phyloP scores from a whole-genome alignment of 2,329 filamentous ascomycete genomes.

The Coniochaeta prunicola region DNA sequence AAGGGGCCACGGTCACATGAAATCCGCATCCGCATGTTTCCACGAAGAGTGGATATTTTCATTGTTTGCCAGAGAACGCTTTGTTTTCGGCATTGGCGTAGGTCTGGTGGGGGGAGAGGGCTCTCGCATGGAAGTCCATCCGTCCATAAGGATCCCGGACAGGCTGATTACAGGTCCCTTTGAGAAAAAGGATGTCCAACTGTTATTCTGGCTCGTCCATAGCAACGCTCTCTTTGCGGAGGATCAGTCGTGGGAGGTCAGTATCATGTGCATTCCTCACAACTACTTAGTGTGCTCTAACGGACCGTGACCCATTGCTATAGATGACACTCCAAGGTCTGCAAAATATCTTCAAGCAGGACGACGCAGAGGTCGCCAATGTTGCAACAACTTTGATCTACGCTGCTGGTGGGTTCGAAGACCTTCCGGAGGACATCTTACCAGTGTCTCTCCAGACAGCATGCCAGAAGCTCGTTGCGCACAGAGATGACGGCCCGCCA shows the following conservation, averaged over 20 bases:
- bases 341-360: background rate
- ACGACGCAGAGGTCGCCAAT: background rate
- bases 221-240: conserved; percentile 13
- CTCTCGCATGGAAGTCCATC: conserved; percentile 15
- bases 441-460: background rate
- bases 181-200: conserved; percentile 11
- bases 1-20: background rate
- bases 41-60: conserved; percentile 8
- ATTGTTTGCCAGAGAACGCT: too few species aligned
- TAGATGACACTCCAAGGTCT: background rate
- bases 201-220: conserved; percentile 20
- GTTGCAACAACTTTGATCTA: background rate
- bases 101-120: background rate
- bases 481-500: background rate
- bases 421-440: background rate
- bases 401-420: background rate
- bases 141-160: conserved; percentile 14
- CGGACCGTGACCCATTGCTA: background rate
- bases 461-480: background rate
- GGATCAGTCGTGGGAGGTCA: conserved; percentile 20
- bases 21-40: conserved; percentile 7
- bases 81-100: too few species aligned
- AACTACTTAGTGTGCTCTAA: background rate
- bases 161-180: conserved; percentile 17
- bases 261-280: background rate